Evolutionary conservation across 768 basidiomycete genomes (phyloP).

Genomic region (Mycena leptocephala): DNA sequence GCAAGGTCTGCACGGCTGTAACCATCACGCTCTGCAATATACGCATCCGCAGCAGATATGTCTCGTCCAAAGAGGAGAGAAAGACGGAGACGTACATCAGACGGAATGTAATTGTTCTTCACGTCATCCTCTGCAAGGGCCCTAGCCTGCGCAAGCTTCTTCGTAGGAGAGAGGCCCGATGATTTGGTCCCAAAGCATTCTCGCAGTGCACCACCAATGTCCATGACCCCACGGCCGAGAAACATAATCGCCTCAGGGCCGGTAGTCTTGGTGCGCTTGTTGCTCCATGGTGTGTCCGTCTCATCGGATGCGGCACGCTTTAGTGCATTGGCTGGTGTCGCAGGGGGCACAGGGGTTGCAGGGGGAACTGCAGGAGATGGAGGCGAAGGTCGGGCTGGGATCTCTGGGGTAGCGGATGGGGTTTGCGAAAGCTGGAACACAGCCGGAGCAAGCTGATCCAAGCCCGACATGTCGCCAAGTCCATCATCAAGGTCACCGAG

Average conservation of each 20-base stretch:
- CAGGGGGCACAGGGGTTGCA: not conserved
- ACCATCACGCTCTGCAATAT: not conserved
- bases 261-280: not conserved
- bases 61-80: not conserved
- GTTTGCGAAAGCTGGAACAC: not conserved
- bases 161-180: not conserved
- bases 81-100: not conserved
- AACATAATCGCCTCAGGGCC: not conserved
- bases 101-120: not conserved
- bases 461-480: not conserved
- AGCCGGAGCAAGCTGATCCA: not conserved
- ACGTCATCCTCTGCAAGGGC: not conserved
- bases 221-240: not conserved
- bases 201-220: not conserved
- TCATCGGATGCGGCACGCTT: not conserved
- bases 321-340: not conserved
- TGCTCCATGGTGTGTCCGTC: not conserved
- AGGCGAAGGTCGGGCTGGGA: not conserved
- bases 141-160: not conserved
- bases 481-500: not conserved
- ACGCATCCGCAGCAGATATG: not conserved
- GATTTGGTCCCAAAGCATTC: not conserved
- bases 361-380: not conserved
- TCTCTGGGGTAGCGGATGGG: not conserved
- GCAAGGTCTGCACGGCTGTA: not conserved